Evolutionary conservation across 805 yeast species (phyloP).

Genomic region (Candida nonsorbophila): DNA sequence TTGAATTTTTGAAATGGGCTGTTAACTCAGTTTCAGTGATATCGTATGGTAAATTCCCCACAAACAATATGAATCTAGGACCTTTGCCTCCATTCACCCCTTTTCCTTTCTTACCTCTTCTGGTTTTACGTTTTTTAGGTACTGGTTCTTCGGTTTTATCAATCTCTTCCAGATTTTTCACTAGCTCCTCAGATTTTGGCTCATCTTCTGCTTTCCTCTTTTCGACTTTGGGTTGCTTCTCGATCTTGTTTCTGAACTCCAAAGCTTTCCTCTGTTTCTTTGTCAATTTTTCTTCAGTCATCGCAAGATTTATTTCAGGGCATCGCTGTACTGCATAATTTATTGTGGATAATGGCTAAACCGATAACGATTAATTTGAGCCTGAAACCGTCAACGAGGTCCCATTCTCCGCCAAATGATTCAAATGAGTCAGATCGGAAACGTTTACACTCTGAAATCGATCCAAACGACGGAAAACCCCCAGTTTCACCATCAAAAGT

Average conservation of each 20-base stretch:
- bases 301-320: background rate
- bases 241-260: slow-evolving; percentile 46
- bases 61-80: slow-evolving; percentile 75
- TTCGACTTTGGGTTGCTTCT: slow-evolving; percentile 26
- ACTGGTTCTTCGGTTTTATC: slow-evolving; percentile 22
- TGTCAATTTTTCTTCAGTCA: slow-evolving; percentile 41
- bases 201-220: slow-evolving; percentile 15
- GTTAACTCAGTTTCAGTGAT: slow-evolving; percentile 56
- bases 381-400: too few species aligned
- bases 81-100: slow-evolving; percentile 45
- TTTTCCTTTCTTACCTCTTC: slow-evolving; percentile 73
- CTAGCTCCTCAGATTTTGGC: slow-evolving; percentile 6
- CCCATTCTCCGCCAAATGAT: too few species aligned
- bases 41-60: slow-evolving; percentile 84
- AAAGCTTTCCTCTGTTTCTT: slow-evolving; percentile 63
- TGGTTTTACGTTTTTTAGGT: slow-evolving; percentile 68
- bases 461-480: slow-evolving; percentile 2
- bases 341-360: too few species aligned
- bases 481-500: too few species aligned
- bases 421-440: too few species aligned
- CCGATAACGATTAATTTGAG: too few species aligned
- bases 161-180: slow-evolving; percentile 3
- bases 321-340: background rate
- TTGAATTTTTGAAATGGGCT: slow-evolving; percentile 66
- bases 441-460: too few species aligned